These are phyloP conservation scores for Sporisorium reilianum DNA, from an alignment of 1,284 basidiomycete genomes.

Conservation along the genomic window DNA sequence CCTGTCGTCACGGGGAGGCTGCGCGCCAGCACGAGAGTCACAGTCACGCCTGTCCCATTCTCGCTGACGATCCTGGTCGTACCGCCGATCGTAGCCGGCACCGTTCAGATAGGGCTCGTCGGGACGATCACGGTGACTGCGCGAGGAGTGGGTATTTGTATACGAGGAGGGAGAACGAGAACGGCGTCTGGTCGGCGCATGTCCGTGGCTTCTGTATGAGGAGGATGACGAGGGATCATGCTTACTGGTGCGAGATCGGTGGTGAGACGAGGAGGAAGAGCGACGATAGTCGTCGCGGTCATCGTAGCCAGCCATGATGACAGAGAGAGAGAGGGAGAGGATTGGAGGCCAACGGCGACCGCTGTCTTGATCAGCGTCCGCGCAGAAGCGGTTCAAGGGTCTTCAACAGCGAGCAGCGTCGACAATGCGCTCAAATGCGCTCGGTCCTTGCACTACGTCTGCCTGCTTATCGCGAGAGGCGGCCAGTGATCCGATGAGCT, in stretches of 20 bases:
- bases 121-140: constrained; percentile 31
- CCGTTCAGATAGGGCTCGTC: constrained; percentile 15
- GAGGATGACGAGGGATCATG: constrained; percentile 45
- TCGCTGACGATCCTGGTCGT: constrained; percentile 21
- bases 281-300: constrained; percentile 33
- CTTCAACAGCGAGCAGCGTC: not conserved
- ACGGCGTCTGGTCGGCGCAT: constrained; percentile 53
- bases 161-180: constrained; percentile 54
- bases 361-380: not conserved
- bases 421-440: too few species aligned
- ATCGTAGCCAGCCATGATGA: constrained; percentile 39
- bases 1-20: constrained; percentile 3
- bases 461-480: not conserved
- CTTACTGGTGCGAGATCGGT: constrained; percentile 54
- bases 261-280: constrained; percentile 23
- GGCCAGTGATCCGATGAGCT: not conserved
- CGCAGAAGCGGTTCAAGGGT: not conserved
- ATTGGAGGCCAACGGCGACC: not conserved
- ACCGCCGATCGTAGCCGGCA: constrained; percentile 10
- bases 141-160: constrained; percentile 40
- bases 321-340: too few species aligned
- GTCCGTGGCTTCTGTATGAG: constrained; percentile 38
- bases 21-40: constrained; percentile 10
- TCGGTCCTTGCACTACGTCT: not conserved
- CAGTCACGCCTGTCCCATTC: constrained; percentile 31